phyloP scores from a whole-genome alignment of 257 asterid genomes.

The Solanum acaule region DNA sequence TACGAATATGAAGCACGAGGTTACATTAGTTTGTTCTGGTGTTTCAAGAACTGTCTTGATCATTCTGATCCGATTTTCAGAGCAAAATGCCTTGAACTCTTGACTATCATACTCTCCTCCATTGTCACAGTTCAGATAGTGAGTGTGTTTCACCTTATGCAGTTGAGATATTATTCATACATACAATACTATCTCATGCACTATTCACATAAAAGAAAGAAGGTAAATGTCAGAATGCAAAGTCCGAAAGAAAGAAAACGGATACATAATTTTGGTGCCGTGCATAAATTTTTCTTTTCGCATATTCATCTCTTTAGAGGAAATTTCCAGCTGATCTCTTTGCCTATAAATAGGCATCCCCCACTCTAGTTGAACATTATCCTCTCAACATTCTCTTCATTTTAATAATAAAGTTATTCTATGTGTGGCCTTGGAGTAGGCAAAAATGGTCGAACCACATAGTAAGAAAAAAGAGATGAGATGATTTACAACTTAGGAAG shows the following conservation, averaged over 20 bases:
- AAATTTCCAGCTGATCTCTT: background rate
- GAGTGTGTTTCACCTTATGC: background rate
- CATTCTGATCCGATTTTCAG: background rate
- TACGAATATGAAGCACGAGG: background rate
- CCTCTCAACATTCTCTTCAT: background rate
- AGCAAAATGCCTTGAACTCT: background rate
- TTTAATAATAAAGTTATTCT: background rate
- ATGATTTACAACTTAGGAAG: background rate
- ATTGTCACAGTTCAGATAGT: background rate
- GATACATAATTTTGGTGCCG: background rate
- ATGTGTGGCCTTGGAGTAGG: background rate
- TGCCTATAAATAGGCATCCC: background rate
- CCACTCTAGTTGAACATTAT: background rate
- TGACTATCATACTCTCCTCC: background rate
- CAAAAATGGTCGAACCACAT: background rate
- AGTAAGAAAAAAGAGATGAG: background rate
- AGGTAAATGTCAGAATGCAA: background rate
- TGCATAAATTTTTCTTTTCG: background rate
- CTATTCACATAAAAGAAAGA: background rate
- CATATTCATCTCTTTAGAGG: background rate
- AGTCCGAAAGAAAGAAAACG: background rate
- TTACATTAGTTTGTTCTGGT: background rate
- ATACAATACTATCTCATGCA: background rate
- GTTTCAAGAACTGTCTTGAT: background rate
- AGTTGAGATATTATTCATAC: background rate